Evolutionary conservation across 1,139 yeast genomes (phyloP).

Genomic region (Pneumocystis murina): DNA sequence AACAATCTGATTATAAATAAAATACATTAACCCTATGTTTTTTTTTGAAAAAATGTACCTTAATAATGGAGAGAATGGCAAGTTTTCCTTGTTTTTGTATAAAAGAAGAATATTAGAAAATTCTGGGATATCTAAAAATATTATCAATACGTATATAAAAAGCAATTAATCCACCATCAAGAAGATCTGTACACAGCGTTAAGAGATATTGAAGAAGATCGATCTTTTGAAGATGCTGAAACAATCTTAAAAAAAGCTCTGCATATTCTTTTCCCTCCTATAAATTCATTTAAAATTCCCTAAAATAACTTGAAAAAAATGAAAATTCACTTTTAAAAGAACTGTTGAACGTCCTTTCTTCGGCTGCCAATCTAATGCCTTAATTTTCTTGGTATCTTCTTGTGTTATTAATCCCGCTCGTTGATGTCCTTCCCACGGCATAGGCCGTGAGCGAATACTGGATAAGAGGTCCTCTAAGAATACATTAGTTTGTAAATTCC

Average conservation of each 20-base stretch:
- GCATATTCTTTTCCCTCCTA: slow-evolving; percentile 42
- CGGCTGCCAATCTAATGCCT: slow-evolving; percentile 42
- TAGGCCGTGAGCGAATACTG: slow-evolving; percentile 63
- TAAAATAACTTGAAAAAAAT: slow-evolving; percentile 6
- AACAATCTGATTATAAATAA: slow-evolving; percentile 6
- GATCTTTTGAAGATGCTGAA: slow-evolving; percentile 40
- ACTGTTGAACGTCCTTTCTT: slow-evolving; percentile 21
- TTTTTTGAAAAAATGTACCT: slow-evolving; percentile 20
- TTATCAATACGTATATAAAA: slow-evolving; percentile 4
- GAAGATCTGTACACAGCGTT: slow-evolving; percentile 52
- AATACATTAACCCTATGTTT: neutral
- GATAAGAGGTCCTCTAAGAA: slow-evolving; percentile 60
- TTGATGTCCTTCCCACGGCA: slow-evolving; percentile 87
- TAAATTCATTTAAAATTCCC: slow-evolving; percentile 15
- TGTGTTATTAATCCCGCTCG: slow-evolving; percentile 54
- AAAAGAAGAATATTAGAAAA: slow-evolving; percentile 32
- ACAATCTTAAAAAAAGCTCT: slow-evolving; percentile 39
- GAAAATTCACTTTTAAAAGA: slow-evolving; percentile 17
- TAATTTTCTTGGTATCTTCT: slow-evolving; percentile 52
- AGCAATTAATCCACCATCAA: slow-evolving; percentile 17
- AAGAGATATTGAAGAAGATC: slow-evolving; percentile 65
- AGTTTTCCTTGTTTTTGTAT: slow-evolving; percentile 29
- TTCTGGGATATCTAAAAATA: slow-evolving; percentile 15
- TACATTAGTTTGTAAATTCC: slow-evolving; percentile 37
- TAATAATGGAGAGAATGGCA: slow-evolving; percentile 41